These are phyloP conservation scores for Fragilaria radians DNA, from an alignment of 108 stramenopile species.

Conservation along the genomic window DNA sequence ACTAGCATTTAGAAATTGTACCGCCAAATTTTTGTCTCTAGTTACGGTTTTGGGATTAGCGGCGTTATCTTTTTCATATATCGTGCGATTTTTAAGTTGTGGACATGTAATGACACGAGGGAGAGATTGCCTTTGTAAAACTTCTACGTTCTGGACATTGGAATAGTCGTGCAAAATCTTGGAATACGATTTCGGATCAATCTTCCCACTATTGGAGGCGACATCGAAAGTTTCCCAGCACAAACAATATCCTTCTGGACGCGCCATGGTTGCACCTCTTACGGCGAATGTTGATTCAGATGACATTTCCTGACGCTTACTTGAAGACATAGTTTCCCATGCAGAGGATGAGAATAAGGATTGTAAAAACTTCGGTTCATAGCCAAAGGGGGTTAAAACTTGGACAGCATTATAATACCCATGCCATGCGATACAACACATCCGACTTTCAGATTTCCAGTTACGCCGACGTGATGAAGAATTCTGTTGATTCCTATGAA, in stretches of 20 bases:
- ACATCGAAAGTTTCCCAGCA: slow-evolving; percentile 44
- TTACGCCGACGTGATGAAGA: background rate
- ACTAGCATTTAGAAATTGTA: slow-evolving; percentile 74
- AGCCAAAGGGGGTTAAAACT: slow-evolving; percentile 69
- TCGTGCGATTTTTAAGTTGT: too few species aligned
- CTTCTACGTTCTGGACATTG: slow-evolving; percentile 1
- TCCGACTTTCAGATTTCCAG: background rate
- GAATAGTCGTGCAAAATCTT: background rate
- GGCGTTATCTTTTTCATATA: background rate
- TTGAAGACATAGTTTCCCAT: background rate
- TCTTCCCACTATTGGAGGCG: background rate
- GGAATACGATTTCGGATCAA: background rate
- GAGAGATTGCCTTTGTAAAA: slow-evolving; percentile 30
- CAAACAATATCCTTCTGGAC: slow-evolving; percentile 73
- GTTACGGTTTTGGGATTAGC: background rate
- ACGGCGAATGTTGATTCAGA: slow-evolving; percentile 55
- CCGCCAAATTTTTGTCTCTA: slow-evolving; percentile 26
- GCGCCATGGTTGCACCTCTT: slow-evolving; percentile 64
- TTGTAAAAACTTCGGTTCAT: slow-evolving; percentile 39
- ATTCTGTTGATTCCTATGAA: background rate
- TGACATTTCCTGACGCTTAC: background rate
- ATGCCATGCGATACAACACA: slow-evolving; percentile 48
- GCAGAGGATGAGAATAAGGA: slow-evolving; percentile 15
- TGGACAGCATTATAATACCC: slow-evolving; percentile 56
- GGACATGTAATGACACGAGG: slow-evolving; percentile 25